Base-by-base conservation (phyloP, 495 filamentous ascomycete species). In the Niebla homalea region DNA sequence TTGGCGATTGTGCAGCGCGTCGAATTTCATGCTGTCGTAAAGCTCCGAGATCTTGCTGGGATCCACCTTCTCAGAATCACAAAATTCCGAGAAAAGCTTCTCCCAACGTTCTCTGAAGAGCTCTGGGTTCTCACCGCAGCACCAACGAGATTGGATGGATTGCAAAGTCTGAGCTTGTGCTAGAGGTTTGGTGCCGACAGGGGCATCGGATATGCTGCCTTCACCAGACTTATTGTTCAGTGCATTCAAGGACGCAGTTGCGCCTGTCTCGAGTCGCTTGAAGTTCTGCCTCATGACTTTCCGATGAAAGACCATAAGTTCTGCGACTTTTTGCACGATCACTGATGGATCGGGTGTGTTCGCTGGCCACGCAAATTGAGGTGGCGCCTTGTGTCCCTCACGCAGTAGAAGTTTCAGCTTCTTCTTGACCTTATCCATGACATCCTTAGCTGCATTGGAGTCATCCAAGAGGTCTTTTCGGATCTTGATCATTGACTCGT, bases 341-440 rank as follows among this genome's bases (percentile, higher is more conserved):
- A 92, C 78, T 25, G 84, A 86, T 14, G 92, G 92, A 57, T 97
- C 93, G 14, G 89, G 87, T 64, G 90, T 88, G 53, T 89, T 86
- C 20, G 42, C 53, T n/a, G 92, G 92, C 92, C 92, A 98, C 39
- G 90, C 87, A 61, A 98, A 98, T 60, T 97, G 89, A 16, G 87
- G 78, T 15, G 92, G 89, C 6, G 90, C 84, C 53, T 84, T 74
- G 48, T 84, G 87, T 3, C 93, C 93, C 62, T 93, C 83, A 22
- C 92, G 77, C 47, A 98, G 68, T 36, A 98, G 72, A 2, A 83
- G 77, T 67, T 98, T 98, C 5, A 98, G 72, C 77, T 93, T 95
- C 76, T 96, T 97, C 73, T 98, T 98, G 42, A 98, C 92, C 63
- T 93, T 95, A 66, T 98, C 92, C 89, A 96, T 98, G 57, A 93